Evolutionary conservation across 23 red algal genomes (phyloP).

Genomic region (Gracilariopsis chorda): DNA sequence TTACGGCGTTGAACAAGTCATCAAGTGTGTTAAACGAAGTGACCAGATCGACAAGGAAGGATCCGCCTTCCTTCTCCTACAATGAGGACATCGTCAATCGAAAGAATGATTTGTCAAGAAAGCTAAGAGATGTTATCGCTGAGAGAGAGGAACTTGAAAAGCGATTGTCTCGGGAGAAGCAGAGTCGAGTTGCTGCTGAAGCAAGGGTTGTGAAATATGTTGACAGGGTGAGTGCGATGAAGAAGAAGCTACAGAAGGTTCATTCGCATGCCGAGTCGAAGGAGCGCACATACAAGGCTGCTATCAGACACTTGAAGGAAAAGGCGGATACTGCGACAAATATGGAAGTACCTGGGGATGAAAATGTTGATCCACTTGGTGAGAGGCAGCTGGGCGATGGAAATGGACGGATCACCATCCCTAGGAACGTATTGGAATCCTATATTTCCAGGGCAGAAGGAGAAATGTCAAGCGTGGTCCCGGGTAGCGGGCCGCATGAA

Average conservation of each 20-base stretch:
- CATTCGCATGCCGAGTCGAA: constrained; percentile 43
- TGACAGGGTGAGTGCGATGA: constrained; percentile 25
- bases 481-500: not conserved
- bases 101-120: constrained; percentile 51
- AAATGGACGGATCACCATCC: not conserved
- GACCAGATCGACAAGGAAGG: not conserved
- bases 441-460: constrained; percentile 12
- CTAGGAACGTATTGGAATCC: not conserved
- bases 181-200: constrained; percentile 37
- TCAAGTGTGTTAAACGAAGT: not conserved
- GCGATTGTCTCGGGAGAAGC: constrained; percentile 38
- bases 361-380: constrained; percentile 31
- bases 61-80: constrained; percentile 23
- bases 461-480: not conserved
- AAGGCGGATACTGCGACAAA: constrained; percentile 60
- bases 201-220: constrained; percentile 34
- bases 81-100: constrained; percentile 38
- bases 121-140: constrained; percentile 16
- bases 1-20: constrained; percentile 8
- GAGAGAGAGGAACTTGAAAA: constrained; percentile 39
- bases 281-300: constrained; percentile 69
- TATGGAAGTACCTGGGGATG: constrained; percentile 6
- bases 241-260: constrained; percentile 41
- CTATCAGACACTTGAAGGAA: constrained; percentile 50
- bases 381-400: not conserved